Conservation (phyloP, 257 asterid species). For the Ilex aquifolium region DNA sequence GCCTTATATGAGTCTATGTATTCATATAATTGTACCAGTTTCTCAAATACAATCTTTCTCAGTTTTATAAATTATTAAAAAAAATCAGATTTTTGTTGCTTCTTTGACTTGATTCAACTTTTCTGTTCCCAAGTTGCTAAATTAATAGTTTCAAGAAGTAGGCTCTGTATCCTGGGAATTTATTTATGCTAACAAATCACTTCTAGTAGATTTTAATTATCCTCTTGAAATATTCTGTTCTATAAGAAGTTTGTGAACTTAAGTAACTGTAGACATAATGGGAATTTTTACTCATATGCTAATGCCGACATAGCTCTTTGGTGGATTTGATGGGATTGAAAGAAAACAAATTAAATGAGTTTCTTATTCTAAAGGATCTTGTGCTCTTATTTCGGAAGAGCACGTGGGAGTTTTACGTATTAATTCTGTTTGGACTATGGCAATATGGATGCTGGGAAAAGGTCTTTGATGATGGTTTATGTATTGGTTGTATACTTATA, state of each 20-base stretch:
- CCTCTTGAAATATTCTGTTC: background rate
- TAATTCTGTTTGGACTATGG: background rate
- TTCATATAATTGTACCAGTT: background rate
- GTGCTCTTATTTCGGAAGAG: too few relatives aligned
- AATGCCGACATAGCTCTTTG: background rate
- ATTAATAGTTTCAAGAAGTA: background rate
- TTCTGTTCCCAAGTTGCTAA: background rate
- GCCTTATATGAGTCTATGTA: background rate
- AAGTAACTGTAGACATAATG: background rate
- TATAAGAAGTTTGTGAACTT: too few relatives aligned
- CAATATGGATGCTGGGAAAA: background rate
- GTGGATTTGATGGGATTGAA: too few relatives aligned
- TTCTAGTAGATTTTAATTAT: background rate
- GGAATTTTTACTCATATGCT: background rate
- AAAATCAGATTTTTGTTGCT: background rate
- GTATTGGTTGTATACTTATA: background rate
- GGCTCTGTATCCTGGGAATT: background rate
- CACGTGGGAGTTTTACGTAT: background rate
- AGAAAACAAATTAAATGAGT: too few relatives aligned
- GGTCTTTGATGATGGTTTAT: background rate
- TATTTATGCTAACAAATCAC: too few relatives aligned
- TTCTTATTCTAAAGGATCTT: too few relatives aligned
- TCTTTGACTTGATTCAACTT: too few relatives aligned
- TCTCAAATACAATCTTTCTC: background rate
- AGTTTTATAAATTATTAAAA: too few relatives aligned